Conservation (phyloP, 116 monocot genomes). For the Trichopus zeylanicus region DNA sequence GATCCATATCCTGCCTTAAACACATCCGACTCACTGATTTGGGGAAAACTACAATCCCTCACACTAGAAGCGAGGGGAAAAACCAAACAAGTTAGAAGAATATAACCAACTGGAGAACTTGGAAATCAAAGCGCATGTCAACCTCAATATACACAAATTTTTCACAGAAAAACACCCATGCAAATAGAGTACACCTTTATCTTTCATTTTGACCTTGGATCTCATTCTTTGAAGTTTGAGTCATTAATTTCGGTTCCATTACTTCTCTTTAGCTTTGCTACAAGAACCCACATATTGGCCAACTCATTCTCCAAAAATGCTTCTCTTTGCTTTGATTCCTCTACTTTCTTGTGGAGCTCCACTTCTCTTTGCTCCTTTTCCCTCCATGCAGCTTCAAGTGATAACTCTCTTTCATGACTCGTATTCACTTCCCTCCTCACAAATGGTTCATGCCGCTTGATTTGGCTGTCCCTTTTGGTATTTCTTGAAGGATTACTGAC, state of each 20-base stretch:
- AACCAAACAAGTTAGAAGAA: too few species aligned
- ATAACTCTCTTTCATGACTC: conserved; percentile 38
- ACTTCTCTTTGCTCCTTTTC: conserved; percentile 75
- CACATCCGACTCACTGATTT: too few species aligned
- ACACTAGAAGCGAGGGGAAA: too few species aligned
- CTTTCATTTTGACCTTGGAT: not conserved
- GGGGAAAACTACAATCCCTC: too few species aligned
- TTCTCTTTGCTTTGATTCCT: conserved; percentile 75
- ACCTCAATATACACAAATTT: too few species aligned
- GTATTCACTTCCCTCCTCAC: conserved; percentile 23
- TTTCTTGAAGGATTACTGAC: conserved; percentile 17
- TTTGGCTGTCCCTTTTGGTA: conserved; percentile 22
- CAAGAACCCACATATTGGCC: conserved; percentile 82
- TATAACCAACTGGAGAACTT: too few species aligned
- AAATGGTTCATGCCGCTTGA: conserved; percentile 23
- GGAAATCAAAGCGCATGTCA: too few species aligned
- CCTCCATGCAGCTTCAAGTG: conserved; percentile 41
- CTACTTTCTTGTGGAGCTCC: conserved; percentile 61
- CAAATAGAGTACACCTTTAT: not conserved
- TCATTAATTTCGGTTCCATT: conserved; percentile 28
- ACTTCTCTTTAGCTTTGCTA: conserved; percentile 77
- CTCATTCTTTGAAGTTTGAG: not conserved
- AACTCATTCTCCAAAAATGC: conserved; percentile 77
- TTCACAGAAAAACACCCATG: not conserved
- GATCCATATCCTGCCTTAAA: too few species aligned